phyloP scores from a whole-genome alignment of 164 flowering plant species.

The Berberis vulgaris region DNA sequence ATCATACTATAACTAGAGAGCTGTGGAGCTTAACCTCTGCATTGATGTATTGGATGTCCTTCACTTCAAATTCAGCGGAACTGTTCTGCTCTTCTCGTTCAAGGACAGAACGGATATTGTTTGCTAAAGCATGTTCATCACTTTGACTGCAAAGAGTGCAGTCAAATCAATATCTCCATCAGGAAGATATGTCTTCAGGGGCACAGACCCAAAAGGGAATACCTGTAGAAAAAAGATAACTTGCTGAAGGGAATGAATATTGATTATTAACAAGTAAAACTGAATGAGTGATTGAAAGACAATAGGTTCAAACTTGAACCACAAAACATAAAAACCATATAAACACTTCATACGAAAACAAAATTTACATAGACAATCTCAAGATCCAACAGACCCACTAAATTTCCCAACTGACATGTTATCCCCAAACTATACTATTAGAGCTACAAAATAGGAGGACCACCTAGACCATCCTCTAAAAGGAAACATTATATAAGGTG shows the following conservation, averaged over 20 bases:
- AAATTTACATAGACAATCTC: no score
- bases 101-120: slow-evolving; percentile 42
- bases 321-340: background rate
- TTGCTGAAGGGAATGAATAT: background rate
- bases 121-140: slow-evolving; percentile 44
- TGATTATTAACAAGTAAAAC: background rate
- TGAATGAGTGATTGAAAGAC: no score
- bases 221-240: slow-evolving; percentile 35
- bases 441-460: no score
- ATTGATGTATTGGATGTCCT: slow-evolving; percentile 63
- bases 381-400: no score
- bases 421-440: no score
- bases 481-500: no score
- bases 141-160: slow-evolving; percentile 41
- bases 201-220: slow-evolving; percentile 82
- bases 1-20: background rate
- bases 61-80: slow-evolving; percentile 51
- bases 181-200: slow-evolving; percentile 84
- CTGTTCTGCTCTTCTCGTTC: slow-evolving; percentile 46
- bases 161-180: slow-evolving; percentile 97
- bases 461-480: no score
- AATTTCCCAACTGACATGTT: no score
- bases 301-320: background rate
- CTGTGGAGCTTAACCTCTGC: slow-evolving; percentile 55
- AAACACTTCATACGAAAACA: no score